These are phyloP conservation scores for Colletotrichum shisoi DNA, from an alignment of 2,329 filamentous ascomycete species.

Conservation along the genomic window DNA sequence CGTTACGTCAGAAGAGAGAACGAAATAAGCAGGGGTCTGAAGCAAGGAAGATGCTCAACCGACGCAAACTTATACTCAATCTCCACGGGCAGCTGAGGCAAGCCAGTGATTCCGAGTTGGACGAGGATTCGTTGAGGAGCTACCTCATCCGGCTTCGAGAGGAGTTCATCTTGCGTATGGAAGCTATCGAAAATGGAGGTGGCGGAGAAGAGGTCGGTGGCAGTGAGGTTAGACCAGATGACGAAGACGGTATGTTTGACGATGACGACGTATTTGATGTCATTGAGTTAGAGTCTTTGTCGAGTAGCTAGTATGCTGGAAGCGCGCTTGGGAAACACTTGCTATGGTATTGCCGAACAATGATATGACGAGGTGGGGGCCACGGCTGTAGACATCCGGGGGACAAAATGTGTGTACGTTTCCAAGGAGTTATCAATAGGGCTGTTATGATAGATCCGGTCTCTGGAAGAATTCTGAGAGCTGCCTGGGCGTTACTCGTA, in stretches of 20 bases:
- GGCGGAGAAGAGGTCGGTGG: background rate
- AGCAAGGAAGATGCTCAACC: slow-evolving; percentile 65
- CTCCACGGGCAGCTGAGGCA: slow-evolving; percentile 77
- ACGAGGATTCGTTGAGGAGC: slow-evolving; percentile 66
- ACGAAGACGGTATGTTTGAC: background rate
- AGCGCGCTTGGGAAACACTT: background rate
- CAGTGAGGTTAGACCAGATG: background rate
- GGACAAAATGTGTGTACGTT: too few species aligned
- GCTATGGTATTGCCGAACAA: background rate
- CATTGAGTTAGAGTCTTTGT: slow-evolving; percentile 11
- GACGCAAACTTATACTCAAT: slow-evolving; percentile 76
- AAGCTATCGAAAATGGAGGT: slow-evolving; percentile 60
- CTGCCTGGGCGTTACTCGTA: background rate
- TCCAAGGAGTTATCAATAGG: too few species aligned
- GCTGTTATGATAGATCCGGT: too few species aligned
- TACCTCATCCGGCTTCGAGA: slow-evolving; percentile 74
- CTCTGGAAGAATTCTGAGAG: too few species aligned
- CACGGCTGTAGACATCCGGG: too few species aligned
- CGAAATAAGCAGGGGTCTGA: slow-evolving; percentile 66
- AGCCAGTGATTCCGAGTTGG: slow-evolving; percentile 69
- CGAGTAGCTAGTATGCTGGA: background rate
- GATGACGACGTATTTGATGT: slow-evolving; percentile 26
- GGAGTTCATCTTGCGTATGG: slow-evolving; percentile 78
- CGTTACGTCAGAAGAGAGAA: slow-evolving; percentile 66
- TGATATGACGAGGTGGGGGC: background rate